Conservation (phyloP, 2,329 filamentous ascomycete species). For the Fonsecaea multimorphosa region DNA sequence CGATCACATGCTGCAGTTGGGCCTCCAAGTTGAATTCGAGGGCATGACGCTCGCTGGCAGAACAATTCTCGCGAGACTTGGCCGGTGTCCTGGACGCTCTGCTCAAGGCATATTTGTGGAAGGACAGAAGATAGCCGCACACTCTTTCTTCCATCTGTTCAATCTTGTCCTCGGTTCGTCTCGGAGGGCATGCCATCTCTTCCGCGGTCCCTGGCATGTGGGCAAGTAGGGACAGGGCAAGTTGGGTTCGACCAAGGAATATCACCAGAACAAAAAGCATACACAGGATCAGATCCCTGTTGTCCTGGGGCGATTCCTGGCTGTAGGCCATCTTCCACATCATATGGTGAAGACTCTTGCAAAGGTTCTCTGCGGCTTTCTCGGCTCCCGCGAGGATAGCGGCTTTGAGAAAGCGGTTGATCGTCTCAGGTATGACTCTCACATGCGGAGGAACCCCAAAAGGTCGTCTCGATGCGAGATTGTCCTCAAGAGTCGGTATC, state of each 20-base stretch:
- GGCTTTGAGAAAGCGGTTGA: slow-evolving; percentile 36
- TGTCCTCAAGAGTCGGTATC: slow-evolving; percentile 16
- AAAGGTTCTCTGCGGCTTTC: slow-evolving; percentile 23
- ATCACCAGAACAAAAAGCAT: slow-evolving; percentile 34
- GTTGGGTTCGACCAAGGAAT: slow-evolving; percentile 29
- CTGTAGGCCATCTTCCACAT: slow-evolving; percentile 33
- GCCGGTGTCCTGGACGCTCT: slow-evolving; percentile 11
- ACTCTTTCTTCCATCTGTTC: slow-evolving; percentile 32
- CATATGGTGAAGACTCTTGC: slow-evolving; percentile 30
- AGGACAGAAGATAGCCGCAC: slow-evolving; percentile 29
- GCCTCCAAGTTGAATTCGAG: slow-evolving; percentile 24
- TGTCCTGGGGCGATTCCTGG: slow-evolving; percentile 19
- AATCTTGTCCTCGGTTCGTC: slow-evolving; percentile 25
- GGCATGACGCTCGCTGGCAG: slow-evolving; percentile 25
- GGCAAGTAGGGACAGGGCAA: slow-evolving; percentile 22
- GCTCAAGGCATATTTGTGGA: slow-evolving; percentile 35
- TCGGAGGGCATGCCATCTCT: slow-evolving; percentile 8
- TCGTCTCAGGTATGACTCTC: slow-evolving; percentile 31
- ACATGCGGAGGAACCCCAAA: not conserved
- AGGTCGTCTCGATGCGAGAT: slow-evolving; percentile 20
- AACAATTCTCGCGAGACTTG: slow-evolving; percentile 10
- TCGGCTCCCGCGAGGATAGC: slow-evolving; percentile 28
- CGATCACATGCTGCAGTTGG: slow-evolving; percentile 16
- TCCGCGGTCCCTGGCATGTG: slow-evolving; percentile 14
- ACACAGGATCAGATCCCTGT: slow-evolving; percentile 31